Evolutionary conservation across 2,329 filamentous ascomycete genomes (phyloP).

Genomic region (Eutypa lata): DNA sequence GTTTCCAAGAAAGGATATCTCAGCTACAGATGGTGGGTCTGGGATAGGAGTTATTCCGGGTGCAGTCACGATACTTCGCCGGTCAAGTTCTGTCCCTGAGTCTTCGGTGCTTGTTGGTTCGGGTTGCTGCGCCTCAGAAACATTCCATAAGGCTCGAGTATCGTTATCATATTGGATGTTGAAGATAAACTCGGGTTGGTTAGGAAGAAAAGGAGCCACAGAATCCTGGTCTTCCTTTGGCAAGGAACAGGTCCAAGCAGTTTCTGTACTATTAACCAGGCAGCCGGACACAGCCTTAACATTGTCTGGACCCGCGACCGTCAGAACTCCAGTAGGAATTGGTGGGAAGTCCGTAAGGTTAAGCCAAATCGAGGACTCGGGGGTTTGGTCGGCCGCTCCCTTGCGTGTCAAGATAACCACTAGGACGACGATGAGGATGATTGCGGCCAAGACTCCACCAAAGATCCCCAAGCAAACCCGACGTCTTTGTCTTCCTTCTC

Average conservation of each 20-base stretch:
- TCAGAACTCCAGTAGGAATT: conserved; percentile 79
- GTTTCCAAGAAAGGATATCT: conserved; percentile 80
- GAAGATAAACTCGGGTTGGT: conserved; percentile 76
- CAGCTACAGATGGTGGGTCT: conserved; percentile 57
- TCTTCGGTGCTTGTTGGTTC: conserved; percentile 25
- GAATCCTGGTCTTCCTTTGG: conserved; percentile 72
- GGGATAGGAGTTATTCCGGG: conserved; percentile 50
- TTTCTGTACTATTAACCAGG: conserved; percentile 56
- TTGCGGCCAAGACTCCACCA: conserved; percentile 47
- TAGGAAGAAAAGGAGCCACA: conserved; percentile 59
- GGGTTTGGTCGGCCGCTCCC: conserved; percentile 17
- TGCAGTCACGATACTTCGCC: conserved; percentile 18
- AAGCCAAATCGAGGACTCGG: conserved; percentile 60
- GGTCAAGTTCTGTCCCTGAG: conserved; percentile 6
- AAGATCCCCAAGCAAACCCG: conserved; percentile 56
- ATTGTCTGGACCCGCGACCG: conserved; percentile 70
- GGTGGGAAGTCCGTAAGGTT: conserved; percentile 85
- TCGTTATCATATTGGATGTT: conserved; percentile 72
- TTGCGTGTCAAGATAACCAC: conserved; percentile 53
- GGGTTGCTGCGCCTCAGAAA: conserved; percentile 33
- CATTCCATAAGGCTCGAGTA: conserved; percentile 49
- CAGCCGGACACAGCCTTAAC: conserved; percentile 64
- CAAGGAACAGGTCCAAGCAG: conserved; percentile 82
- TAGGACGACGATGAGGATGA: conserved; percentile 57
- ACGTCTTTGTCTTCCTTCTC: conserved; percentile 61